Base-by-base conservation (phyloP, 108 stramenopile genomes). In the Cyclotella choctawhatcheeana region DNA sequence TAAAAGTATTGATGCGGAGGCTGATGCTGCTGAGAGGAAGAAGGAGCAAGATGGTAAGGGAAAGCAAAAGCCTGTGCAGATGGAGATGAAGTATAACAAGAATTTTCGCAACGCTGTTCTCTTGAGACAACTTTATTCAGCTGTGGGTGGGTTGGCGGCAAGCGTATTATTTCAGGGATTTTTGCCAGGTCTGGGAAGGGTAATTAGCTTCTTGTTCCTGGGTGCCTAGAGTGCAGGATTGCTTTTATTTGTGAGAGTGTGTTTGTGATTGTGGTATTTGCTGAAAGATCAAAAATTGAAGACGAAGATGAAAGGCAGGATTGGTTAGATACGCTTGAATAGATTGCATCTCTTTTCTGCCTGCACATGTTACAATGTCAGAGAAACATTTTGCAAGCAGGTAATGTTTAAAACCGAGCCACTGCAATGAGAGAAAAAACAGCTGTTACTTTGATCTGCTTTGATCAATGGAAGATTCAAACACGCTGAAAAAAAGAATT, bases 21-120 rank as follows among this genome's bases (percentile, higher is more conserved):
- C 56, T 27, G 50, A 18, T 24, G 76, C 44, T n/a, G 33, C n/a
- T 13, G 62, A 56, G 5, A 51, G 64, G 24, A 48, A 48, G 24
- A 59, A 50, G 63, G 47, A n/a, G n/a, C n/a, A n/a, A n/a, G n/a
- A 50, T 37, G 45, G 47, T n/a, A 48, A 33, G n/a, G n/a, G n/a
- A 30, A 44, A 65, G 63, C 21, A 43, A 21, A 44, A 56, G 30
- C 76, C 76, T 5, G 68, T 77, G 20, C 34, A 52, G 33, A 77
- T 70, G 69, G 76, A 77, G 30, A 77, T 77, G 76, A 77, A 77
- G 48, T 77, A 77, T 43, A 77, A 77, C 48, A 77, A 65, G 64
- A 44, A 61, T n/a, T 77, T 77, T 51, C 54, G 76, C 0, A 70
- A 77, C 58, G 76, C 69, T 3, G 76, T 77, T 17, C 45, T 70